Conservation (phyloP, 2,329 filamentous ascomycete species). For the Leptoxyphium fumago region DNA sequence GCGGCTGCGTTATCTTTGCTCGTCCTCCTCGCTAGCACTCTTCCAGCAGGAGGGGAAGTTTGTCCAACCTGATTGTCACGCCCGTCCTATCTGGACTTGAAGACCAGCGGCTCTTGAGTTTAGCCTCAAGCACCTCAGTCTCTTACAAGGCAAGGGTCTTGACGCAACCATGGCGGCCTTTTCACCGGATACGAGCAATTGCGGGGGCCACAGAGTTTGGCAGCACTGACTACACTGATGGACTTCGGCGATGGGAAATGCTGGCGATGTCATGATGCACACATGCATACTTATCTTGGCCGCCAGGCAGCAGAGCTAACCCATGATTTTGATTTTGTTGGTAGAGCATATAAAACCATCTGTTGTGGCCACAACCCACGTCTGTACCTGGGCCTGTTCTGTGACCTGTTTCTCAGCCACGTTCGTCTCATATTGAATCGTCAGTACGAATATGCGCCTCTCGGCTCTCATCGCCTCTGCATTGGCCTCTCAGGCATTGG, state of each 20-base stretch:
- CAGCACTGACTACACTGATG: neutral
- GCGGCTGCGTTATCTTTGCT: too few relatives aligned
- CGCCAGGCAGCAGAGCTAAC: too few relatives aligned
- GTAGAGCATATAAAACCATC: too few relatives aligned
- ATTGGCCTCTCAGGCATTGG: conserved; percentile 3
- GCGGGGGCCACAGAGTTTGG: neutral
- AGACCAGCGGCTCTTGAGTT: neutral
- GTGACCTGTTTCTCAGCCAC: too few relatives aligned
- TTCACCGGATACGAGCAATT: neutral
- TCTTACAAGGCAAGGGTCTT: neutral
- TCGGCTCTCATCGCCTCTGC: conserved; percentile 3
- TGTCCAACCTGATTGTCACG: neutral
- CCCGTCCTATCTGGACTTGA: neutral
- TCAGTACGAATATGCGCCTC: neutral
- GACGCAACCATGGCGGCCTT: neutral
- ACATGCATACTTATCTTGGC: too few relatives aligned
- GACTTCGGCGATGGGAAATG: too few relatives aligned
- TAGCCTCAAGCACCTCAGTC: neutral
- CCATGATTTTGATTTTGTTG: too few relatives aligned
- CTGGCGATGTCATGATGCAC: neutral
- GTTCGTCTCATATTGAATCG: too few relatives aligned
- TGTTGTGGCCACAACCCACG: too few relatives aligned
- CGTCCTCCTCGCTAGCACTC: neutral
- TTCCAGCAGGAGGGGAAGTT: neutral
- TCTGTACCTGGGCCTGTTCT: too few relatives aligned